phyloP scores from a whole-genome alignment of 1,139 yeast species.

The Geotrichum klebahnii region DNA sequence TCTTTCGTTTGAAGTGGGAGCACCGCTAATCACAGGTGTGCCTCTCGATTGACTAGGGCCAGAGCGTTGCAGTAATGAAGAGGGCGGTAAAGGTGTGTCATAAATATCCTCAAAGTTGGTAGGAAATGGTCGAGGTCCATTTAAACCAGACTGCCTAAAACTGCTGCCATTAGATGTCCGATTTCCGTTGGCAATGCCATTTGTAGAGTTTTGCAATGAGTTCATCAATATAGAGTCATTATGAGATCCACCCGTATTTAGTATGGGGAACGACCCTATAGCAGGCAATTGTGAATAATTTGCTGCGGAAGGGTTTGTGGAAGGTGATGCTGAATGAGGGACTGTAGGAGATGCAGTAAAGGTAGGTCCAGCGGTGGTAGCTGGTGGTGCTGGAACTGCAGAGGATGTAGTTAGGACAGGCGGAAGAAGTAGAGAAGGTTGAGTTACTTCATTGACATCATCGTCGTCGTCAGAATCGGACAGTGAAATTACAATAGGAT shows the following conservation, averaged over 20 bases:
- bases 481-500: conserved; percentile 36
- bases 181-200: neutral
- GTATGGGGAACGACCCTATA: neutral
- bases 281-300: neutral
- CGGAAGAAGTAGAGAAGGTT: neutral
- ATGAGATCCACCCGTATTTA: neutral
- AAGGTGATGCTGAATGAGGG: neutral
- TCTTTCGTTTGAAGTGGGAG: conserved; percentile 1
- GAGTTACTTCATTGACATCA: conserved; percentile 1
- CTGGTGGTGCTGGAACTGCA: neutral
- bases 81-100: conserved; percentile 7
- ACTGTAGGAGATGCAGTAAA: neutral
- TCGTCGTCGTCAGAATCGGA: conserved; percentile 21
- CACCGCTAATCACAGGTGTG: neutral
- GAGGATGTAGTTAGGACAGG: conserved; percentile 1
- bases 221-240: too few species aligned
- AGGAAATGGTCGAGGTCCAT: neutral
- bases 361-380: neutral
- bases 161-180: neutral
- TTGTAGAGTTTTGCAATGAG: neutral
- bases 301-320: neutral
- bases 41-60: neutral
- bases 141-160: neutral
- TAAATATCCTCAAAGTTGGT: conserved; percentile 3
- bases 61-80: conserved; percentile 3